These are phyloP conservation scores for Zelonia costaricensis DNA, from an alignment of 208 protist genomes.

Conservation along the genomic window DNA sequence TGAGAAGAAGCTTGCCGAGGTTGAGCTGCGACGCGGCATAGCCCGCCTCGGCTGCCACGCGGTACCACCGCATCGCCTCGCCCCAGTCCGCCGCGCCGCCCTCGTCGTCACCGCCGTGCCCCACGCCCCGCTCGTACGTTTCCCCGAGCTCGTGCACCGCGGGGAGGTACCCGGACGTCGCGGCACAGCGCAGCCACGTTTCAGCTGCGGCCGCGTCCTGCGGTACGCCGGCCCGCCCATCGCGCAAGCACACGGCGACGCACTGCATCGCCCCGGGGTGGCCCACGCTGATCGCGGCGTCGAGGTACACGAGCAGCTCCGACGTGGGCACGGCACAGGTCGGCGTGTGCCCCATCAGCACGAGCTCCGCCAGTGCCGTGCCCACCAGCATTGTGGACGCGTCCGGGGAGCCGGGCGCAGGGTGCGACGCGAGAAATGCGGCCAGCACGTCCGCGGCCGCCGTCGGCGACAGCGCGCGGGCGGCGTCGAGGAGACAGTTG, in stretches of 20 bases:
- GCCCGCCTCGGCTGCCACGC: slow-evolving; percentile 46
- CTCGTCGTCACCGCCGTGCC: too few species aligned
- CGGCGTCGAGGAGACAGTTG: slow-evolving; percentile 12
- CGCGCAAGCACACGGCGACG: slow-evolving; percentile 63
- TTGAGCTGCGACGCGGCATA: slow-evolving; percentile 75
- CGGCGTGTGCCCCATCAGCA: slow-evolving; percentile 5
- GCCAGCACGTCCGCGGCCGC: slow-evolving; percentile 11
- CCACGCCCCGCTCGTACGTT: slow-evolving; percentile 61
- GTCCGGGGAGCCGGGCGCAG: not conserved
- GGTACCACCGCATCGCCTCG: slow-evolving; percentile 71
- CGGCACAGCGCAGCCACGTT: slow-evolving; percentile 67
- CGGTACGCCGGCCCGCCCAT: slow-evolving; percentile 46
- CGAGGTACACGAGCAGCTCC: slow-evolving; percentile 34
- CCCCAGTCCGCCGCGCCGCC: slow-evolving; percentile 65
- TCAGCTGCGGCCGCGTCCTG: slow-evolving; percentile 44
- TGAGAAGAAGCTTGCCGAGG: slow-evolving; percentile 72
- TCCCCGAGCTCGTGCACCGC: slow-evolving; percentile 83
- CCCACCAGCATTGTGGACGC: slow-evolving; percentile 31
- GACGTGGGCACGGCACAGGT: not conserved
- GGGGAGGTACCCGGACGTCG: slow-evolving; percentile 58
- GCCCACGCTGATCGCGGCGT: slow-evolving; percentile 38
- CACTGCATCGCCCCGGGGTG: slow-evolving; percentile 75
- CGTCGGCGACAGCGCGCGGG: slow-evolving; percentile 8
- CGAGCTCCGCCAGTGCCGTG: slow-evolving; percentile 44
- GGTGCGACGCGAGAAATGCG: slow-evolving; percentile 9